phyloP scores from a whole-genome alignment of 73 alveolate species.

The Urostyla sp. region DNA sequence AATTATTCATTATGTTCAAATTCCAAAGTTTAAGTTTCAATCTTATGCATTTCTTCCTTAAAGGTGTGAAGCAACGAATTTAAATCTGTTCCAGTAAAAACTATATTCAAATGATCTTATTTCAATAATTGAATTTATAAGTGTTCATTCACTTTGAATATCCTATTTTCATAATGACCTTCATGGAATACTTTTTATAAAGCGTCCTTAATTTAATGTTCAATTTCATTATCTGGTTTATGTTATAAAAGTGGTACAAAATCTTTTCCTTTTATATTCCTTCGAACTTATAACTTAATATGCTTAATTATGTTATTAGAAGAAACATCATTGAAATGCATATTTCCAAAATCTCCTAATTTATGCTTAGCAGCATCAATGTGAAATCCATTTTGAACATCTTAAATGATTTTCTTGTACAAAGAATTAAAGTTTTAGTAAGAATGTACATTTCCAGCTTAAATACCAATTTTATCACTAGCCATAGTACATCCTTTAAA shows the following conservation, averaged over 20 bases:
- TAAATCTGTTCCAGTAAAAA: not conserved
- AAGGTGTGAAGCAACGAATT: not conserved
- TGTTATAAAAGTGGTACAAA: constrained; percentile 16
- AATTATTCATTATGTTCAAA: constrained; percentile 59
- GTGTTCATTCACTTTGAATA: constrained; percentile 49
- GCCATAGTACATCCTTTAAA: constrained; percentile 46
- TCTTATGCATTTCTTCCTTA: not conserved
- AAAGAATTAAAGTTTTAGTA: constrained; percentile 52
- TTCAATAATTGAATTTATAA: constrained; percentile 33
- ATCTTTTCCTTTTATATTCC: constrained; percentile 54
- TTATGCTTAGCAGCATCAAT: not conserved
- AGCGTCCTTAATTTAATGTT: not conserved
- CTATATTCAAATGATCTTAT: constrained; percentile 45
- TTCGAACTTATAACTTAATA: constrained; percentile 60
- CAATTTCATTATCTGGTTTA: no score
- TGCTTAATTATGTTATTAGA: not conserved
- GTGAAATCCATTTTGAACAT: constrained; percentile 27
- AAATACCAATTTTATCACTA: constrained; percentile 61
- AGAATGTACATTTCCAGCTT: constrained; percentile 64
- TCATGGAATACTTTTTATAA: not conserved
- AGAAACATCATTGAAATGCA: constrained; percentile 30
- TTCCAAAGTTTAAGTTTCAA: not conserved
- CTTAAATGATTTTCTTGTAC: constrained; percentile 45
- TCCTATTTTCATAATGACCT: constrained; percentile 13
- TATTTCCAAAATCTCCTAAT: constrained; percentile 6